Base-by-base conservation (phyloP, 768 basidiomycete genomes). In the Clathrus columnatus region DNA sequence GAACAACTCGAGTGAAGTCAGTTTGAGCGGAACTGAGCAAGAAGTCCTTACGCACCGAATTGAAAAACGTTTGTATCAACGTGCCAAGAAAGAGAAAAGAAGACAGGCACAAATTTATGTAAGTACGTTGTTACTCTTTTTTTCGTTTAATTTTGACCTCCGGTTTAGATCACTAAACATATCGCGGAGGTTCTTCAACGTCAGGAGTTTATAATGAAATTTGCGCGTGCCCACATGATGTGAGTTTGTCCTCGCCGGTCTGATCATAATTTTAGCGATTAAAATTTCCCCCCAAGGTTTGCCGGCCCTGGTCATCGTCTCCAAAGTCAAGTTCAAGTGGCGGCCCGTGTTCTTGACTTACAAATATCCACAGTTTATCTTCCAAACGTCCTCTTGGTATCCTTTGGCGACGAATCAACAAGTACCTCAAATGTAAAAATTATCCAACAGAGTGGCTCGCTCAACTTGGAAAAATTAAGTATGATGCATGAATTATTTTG, bases 401-500 rank as follows among this genome's bases (percentile, higher is more conserved):
- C 85, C 45, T 93, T 94, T 63, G 85, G 87, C 61, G 91, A 94
- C 67, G 72, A 72, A 21, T 72, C 81, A 2, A 91, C 90, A 1
- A 84, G 87, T 51, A 92, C 89, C 4, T 85, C 82, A 61, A 85
- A 83, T 62, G 79, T 90, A 65, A 88, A 87, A 69, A 77, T 91
- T 63, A 86, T 87, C 56, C 78, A 83, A 52, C 87, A 88, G 67
- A 72, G 75, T 11, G 82, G 81, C 54, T 75, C 82, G 7, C 72
- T 92, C 41, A 85, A 92, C 65, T 74, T 93, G 7, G 83, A 80
- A 36, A 92, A 91, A 69, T 76, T 92, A 2, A 75, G 80, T 5
- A 80, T 82, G 26, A 82, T 82, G 20, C 82, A 89, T 64, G 64
- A 73, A 55, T 65, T 92, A 8, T 91, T 91, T 64, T 89, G 85